Evolutionary conservation across 768 basidiomycete species (phyloP).

Genomic region (Leccinum boreale): DNA sequence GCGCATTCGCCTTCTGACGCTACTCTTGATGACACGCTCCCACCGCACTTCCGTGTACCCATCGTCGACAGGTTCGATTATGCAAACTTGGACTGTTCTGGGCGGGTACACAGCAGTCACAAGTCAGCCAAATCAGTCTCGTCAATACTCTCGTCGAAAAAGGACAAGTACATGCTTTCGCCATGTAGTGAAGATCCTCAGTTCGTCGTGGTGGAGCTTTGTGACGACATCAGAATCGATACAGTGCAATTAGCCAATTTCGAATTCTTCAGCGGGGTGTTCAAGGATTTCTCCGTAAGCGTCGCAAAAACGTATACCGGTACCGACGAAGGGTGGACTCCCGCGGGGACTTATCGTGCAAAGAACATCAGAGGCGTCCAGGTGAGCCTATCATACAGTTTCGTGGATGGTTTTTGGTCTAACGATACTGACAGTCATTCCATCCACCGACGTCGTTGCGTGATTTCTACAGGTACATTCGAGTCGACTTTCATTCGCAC

Average conservation of each 20-base stretch:
- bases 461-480: constrained; percentile 90
- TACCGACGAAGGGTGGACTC: constrained; percentile 60
- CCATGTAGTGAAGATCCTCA: constrained; percentile 67
- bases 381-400: constrained; percentile 42
- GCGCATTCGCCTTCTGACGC: constrained; percentile 14
- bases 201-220: constrained; percentile 92
- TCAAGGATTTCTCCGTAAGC: constrained; percentile 87
- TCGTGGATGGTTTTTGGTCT: background rate
- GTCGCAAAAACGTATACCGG: constrained; percentile 78
- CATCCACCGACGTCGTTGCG: constrained; percentile 68
- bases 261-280: constrained; percentile 97
- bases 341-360: constrained; percentile 76
- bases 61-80: constrained; percentile 92
- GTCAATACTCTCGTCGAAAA: constrained; percentile 83
- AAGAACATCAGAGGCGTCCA: constrained; percentile 91
- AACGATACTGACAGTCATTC: constrained; percentile 52
- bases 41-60: constrained; percentile 69
- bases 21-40: constrained; percentile 27
- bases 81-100: constrained; percentile 89
- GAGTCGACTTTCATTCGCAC: constrained; percentile 90
- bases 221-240: constrained; percentile 96
- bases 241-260: constrained; percentile 95
- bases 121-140: constrained; percentile 77
- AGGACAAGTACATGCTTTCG: constrained; percentile 95
- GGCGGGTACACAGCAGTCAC: constrained; percentile 84